Evolutionary conservation across 2,329 filamentous ascomycete species (phyloP), one percentile per base, ranked within the genome.

Genomic region (Neofusicoccum laricinum): DNA sequence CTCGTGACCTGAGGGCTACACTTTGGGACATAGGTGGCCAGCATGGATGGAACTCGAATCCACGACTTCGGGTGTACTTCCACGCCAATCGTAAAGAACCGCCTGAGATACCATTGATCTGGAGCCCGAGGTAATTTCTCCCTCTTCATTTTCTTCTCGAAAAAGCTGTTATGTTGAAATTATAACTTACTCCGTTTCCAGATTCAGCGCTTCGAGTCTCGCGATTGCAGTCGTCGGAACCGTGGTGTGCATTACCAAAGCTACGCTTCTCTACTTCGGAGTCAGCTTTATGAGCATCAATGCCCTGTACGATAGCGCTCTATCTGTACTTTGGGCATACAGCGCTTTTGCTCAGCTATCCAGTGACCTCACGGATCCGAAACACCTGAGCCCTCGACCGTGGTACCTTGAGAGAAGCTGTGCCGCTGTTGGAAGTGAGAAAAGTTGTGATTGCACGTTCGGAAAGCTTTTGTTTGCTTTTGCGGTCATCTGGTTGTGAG

Each of bases 321-420:
- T 70, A 7, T 41, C 67, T 4, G 66, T 61, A 3, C 65, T 70
- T 3, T 71, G 69, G 69, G 59, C 46, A 4, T 68, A 66, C 17
- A 68, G 68, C 36, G 63, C 57, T 19, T 34, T 46, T 5, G 4
- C 63, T 5, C 69, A 71, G 34, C 51, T 46, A 12, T 65, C 64
- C 2, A 67, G 67, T 5, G 67, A 70, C 34, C 64, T 68, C 5
- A 66, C 67, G 0, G 68, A 71, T 55, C 65, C 64, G 10, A 21
- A 67, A 14, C 67, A 69, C 25, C 62, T 68, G 3, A 64, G 65
- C 19, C 1, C 64, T 21, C 64, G 58, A n/a, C 69, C 68, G 14
- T 71, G 69, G 68, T 70, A 71, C 48, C 61, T 70, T 7, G 66
- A 69, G 2, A 64, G 53, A 30, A 64, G 48, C 14, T 71, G 68